A percentile compares a stretch with the other conserved stretches of the same genome.
Evolutionary conservation across 495 filamentous ascomycete species (phyloP).

Genomic region (Aspergillus heteromorphus): DNA sequence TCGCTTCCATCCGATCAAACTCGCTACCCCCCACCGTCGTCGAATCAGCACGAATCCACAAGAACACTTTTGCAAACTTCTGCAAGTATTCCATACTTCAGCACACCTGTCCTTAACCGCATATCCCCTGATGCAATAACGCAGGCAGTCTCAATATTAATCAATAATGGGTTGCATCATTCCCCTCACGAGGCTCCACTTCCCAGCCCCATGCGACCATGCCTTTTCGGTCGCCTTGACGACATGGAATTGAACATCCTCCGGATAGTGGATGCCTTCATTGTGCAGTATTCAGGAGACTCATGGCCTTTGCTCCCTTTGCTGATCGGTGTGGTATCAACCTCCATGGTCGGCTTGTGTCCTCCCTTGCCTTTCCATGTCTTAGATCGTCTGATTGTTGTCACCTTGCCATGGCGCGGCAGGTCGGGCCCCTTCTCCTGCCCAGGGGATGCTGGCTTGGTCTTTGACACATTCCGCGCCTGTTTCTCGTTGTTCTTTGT

Average conservation of each 20-base stretch:
- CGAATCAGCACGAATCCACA: slow-evolving; percentile 7
- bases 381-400: slow-evolving; percentile 8
- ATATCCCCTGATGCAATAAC: slow-evolving; percentile 8
- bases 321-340: not conserved
- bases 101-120: not conserved
- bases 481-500: slow-evolving; percentile 14
- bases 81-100: not conserved
- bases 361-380: slow-evolving; percentile 6
- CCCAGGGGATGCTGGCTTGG: not conserved
- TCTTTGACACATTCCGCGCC: not conserved
- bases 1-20: slow-evolving; percentile 10
- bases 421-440: slow-evolving; percentile 1
- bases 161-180: slow-evolving; percentile 21
- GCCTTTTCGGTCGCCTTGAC: slow-evolving; percentile 10
- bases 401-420: not conserved
- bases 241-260: slow-evolving; percentile 20
- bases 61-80: not conserved
- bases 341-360: not conserved
- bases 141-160: not conserved
- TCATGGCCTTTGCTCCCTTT: slow-evolving; percentile 6
- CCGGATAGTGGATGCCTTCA: slow-evolving; percentile 14
- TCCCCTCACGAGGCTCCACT: slow-evolving; percentile 10
- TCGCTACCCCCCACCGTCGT: not conserved
- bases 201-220: slow-evolving; percentile 6
- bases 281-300: not conserved